Percentiles rank a stretch among this genome's conserved stretches.
These are phyloP conservation scores for Boletus pseudopeckii DNA, from an alignment of 768 basidiomycete genomes.

Conservation along the genomic window DNA sequence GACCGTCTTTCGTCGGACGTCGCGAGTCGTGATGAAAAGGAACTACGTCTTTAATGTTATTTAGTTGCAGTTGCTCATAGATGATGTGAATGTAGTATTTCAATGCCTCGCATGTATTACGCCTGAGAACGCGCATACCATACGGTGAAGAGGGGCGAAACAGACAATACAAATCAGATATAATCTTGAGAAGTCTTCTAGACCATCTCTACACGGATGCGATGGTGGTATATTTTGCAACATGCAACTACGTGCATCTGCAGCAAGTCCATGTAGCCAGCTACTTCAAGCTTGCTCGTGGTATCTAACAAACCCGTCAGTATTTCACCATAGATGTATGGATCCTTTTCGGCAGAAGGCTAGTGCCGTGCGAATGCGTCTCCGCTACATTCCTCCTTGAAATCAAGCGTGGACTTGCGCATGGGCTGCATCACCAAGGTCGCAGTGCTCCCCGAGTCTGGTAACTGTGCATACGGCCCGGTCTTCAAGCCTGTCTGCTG, in stretches of 20 bases:
- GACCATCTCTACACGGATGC: background rate
- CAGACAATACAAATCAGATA: conserved; percentile 2
- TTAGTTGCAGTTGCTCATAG: background rate
- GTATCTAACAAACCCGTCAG: conserved; percentile 7
- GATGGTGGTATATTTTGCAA: conserved; percentile 2
- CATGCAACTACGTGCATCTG: conserved; percentile 7
- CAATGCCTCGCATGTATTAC: background rate
- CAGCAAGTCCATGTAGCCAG: conserved; percentile 31
- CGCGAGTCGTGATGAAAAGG: no score
- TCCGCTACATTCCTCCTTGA: conserved; percentile 13
- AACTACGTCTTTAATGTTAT: background rate
- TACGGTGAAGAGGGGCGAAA: background rate
- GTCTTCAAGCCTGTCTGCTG: conserved; percentile 10
- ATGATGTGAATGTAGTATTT: background rate
- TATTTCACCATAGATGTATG: background rate
- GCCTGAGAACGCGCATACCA: background rate
- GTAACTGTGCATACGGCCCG: conserved; percentile 24
- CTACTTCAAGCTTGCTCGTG: conserved; percentile 26
- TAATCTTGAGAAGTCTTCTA: background rate
- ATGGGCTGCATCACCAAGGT: conserved; percentile 31
- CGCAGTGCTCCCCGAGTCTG: conserved; percentile 28
- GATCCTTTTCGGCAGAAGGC: background rate
- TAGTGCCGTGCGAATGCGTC: conserved; percentile 17
- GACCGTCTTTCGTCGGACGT: background rate
- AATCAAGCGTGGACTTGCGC: conserved; percentile 16